Percentiles rank a stretch among this genome's conserved stretches.
Evolutionary conservation across 2,329 filamentous ascomycete genomes (phyloP).

Genomic region (Colletotrichum liriopes): DNA sequence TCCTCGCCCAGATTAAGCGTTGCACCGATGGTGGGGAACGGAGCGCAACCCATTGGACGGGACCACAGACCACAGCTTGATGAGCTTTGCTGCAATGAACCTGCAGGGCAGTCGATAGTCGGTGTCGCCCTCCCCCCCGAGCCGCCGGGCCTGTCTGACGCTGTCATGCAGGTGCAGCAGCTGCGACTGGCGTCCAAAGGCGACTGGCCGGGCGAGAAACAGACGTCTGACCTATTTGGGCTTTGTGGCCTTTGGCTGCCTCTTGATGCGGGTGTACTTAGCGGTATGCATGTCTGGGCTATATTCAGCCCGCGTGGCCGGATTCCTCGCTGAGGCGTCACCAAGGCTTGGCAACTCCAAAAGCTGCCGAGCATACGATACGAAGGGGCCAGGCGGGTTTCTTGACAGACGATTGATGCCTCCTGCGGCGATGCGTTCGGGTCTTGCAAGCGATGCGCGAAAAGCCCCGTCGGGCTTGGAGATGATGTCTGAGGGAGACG

Average conservation of each 20-base stretch:
- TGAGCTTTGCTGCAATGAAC: neutral
- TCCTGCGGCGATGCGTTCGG: neutral
- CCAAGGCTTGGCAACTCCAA: slow-evolving; percentile 15
- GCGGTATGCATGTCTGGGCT: slow-evolving; percentile 19
- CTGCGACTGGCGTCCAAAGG: neutral
- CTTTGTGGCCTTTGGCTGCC: neutral
- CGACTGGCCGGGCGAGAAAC: slow-evolving; percentile 15
- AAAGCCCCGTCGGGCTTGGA: neutral
- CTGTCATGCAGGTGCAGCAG: slow-evolving; percentile 8
- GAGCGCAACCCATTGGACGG: slow-evolving; percentile 2
- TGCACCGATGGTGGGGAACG: slow-evolving; percentile 14
- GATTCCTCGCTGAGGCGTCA: slow-evolving; percentile 13
- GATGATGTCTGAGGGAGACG: neutral
- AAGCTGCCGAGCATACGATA: neutral
- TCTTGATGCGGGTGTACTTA: slow-evolving; percentile 11
- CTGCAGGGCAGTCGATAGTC: slow-evolving; percentile 39
- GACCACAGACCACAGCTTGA: slow-evolving; percentile 37
- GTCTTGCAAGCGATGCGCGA: neutral
- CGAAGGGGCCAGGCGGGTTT: neutral
- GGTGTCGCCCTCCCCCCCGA: slow-evolving; percentile 12
- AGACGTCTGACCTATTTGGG: neutral
- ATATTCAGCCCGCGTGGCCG: slow-evolving; percentile 15
- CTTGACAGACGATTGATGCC: neutral
- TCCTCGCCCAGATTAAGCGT: slow-evolving; percentile 37
- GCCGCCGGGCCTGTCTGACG: slow-evolving; percentile 25